phyloP scores from a whole-genome alignment of 2,329 filamentous ascomycete species.

The Paecilomyces fulvus region DNA sequence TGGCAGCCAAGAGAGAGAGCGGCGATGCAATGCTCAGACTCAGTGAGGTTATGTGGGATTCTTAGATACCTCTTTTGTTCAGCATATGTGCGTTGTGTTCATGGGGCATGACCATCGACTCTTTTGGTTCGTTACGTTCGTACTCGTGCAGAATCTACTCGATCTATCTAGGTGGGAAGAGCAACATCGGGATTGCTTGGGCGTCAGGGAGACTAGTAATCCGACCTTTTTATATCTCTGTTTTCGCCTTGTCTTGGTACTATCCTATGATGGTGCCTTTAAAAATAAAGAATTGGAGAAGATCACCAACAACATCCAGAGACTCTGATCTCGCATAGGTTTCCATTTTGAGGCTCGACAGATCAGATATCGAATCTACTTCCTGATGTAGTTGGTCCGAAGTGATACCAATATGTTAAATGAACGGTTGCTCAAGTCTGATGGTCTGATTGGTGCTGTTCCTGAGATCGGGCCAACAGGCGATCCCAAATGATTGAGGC shows the following conservation, averaged over 20 bases:
- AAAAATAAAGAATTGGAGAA: neutral
- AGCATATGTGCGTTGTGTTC: neutral
- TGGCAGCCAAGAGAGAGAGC: slow-evolving; percentile 38
- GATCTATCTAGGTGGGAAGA: neutral
- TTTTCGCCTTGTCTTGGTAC: neutral
- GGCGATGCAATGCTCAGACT: slow-evolving; percentile 36
- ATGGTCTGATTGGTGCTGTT: neutral
- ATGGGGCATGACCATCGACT: neutral
- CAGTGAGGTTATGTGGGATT: slow-evolving; percentile 43
- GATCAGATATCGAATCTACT: neutral
- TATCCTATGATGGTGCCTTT: neutral
- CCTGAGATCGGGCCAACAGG: neutral
- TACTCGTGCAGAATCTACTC: neutral
- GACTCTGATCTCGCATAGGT: neutral
- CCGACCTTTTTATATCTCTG: neutral
- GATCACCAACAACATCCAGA: neutral
- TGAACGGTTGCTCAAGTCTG: neutral
- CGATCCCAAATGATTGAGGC: neutral
- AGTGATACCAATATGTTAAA: neutral
- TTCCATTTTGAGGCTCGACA: neutral
- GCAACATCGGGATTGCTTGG: neutral
- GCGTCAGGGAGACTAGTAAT: neutral
- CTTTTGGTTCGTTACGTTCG: neutral
- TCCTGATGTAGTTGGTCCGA: neutral
- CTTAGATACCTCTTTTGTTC: slow-evolving; percentile 13